Conservation (phyloP, 345 rosid species). For the Pistacia vera region DNA sequence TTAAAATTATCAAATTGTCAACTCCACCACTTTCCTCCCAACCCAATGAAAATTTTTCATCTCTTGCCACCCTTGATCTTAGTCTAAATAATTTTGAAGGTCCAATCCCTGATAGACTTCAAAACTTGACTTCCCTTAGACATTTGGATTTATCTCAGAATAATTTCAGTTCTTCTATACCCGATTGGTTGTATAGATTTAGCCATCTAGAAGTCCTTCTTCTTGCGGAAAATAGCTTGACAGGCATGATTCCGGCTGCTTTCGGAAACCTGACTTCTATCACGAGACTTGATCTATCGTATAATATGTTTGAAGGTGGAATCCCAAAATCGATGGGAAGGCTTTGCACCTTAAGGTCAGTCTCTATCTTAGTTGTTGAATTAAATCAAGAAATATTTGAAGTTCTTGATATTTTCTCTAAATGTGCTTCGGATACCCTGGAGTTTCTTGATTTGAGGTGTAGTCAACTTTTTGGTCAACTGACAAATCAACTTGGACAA, state of each 20-base stretch:
- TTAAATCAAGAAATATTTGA: not conserved
- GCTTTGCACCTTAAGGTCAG: constrained; percentile 20
- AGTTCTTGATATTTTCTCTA: not conserved
- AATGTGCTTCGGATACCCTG: not conserved
- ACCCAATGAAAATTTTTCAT: constrained; percentile 13
- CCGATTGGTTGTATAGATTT: not conserved
- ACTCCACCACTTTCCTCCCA: not conserved
- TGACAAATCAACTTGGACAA: not conserved
- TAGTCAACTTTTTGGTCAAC: not conserved
- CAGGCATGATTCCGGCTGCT: no score
- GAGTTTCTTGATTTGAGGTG: not conserved
- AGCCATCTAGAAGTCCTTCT: not conserved
- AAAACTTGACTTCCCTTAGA: not conserved
- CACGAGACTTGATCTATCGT: not conserved
- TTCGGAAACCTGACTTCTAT: no score
- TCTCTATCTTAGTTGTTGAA: not conserved
- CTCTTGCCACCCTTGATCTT: constrained; percentile 1
- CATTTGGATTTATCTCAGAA: not conserved
- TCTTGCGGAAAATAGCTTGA: not conserved
- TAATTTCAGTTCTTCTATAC: not conserved
- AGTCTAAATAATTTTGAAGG: not conserved
- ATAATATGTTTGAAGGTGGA: not conserved
- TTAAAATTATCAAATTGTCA: not conserved
- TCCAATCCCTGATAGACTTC: not conserved
- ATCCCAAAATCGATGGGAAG: not conserved